A percentile compares a stretch with the other conserved stretches of the same genome.
These are phyloP conservation scores for Asclepias syriaca DNA, from an alignment of 257 asterid genomes.

Conservation along the genomic window DNA sequence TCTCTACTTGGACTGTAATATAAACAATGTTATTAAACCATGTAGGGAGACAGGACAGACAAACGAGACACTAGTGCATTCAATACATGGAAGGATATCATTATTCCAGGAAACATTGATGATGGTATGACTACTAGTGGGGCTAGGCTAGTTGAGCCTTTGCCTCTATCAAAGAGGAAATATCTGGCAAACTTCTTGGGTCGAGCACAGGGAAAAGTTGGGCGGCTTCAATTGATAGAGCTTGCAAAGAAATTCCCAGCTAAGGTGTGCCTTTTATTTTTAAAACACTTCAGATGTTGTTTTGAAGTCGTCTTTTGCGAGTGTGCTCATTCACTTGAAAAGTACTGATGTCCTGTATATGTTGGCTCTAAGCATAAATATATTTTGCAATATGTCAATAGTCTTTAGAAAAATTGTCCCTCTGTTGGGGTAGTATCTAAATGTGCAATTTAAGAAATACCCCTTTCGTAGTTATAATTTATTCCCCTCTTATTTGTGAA, in stretches of 20 bases:
- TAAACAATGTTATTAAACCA: not conserved
- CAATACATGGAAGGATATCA: slow-evolving; percentile 94
- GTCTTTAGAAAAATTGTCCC: not conserved
- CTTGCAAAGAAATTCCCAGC: slow-evolving; percentile 79
- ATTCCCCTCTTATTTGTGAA: not conserved
- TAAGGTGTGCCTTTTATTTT: slow-evolving; percentile 50
- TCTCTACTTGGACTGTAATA: not conserved
- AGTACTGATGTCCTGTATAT: not conserved
- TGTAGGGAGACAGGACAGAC: slow-evolving; percentile 93
- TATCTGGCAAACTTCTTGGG: slow-evolving; percentile 84
- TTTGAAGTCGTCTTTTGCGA: not conserved
- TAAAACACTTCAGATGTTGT: slow-evolving; percentile 1
- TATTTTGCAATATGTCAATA: not conserved
- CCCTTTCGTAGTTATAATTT: not conserved
- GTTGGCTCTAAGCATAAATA: not conserved
- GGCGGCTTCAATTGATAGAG: slow-evolving; percentile 74
- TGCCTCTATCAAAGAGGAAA: slow-evolving; percentile 81
- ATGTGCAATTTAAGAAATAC: not conserved
- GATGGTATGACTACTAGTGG: slow-evolving; percentile 78
- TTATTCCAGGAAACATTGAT: slow-evolving; percentile 92
- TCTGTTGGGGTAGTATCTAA: not conserved
- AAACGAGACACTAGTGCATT: slow-evolving; percentile 87
- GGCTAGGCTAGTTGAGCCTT: slow-evolving; percentile 64
- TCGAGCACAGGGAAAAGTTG: slow-evolving; percentile 88
- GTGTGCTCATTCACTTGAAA: not conserved